Evolutionary conservation across 805 yeast species (phyloP), one percentile per base, ranked within the genome.

Genomic region (Wickerhamiella azymoides): DNA sequence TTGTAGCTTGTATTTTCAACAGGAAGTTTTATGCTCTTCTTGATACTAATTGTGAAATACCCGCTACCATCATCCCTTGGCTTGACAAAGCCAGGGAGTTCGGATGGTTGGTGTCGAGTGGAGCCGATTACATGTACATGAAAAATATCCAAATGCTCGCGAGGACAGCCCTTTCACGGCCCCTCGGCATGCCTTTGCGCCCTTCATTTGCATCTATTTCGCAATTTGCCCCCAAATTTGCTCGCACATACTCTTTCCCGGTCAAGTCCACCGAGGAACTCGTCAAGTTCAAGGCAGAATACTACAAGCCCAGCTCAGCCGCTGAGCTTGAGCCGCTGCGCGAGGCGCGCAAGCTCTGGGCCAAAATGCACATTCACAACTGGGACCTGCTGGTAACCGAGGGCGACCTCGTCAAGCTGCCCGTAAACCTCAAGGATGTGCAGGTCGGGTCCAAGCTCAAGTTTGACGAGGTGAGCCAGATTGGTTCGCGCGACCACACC

Each of bases 401-500:
- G 53, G 99, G 99, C 18, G 99, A 92, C 62, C 73, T 71, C 52
- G 73, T 92, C 44, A 72, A 77, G 19, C 63, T 92, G 35, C 96
- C 96, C 2, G 88, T 75, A 63, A 74, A 77, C 52, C 59, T 92
- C 68, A 80, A 77, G 55, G 74, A 76, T 45, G 92, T 80, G 10
- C 71, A 77, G 44, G 79, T 89, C 3, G 98, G 99, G 16, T 96
- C 88, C 62, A 69, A 70, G n/a, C 67, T 92, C 43, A 65, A 70
- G 40, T 72, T 92, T 59, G 76, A 74, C 50, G 79, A 85, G 55
- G 86, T 89, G 30, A 74, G 80, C 13, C 78, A 85, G 10, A 63
- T 92, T 25, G 98, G 98, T 2, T 79, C 93, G 8, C 78, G 94
- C 41, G 80, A 84, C 59, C 82, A 74, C 66, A 85, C 86, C 10